These are phyloP conservation scores for Parietaria judaica DNA, from an alignment of 306 rosid genomes.

Conservation along the genomic window DNA sequence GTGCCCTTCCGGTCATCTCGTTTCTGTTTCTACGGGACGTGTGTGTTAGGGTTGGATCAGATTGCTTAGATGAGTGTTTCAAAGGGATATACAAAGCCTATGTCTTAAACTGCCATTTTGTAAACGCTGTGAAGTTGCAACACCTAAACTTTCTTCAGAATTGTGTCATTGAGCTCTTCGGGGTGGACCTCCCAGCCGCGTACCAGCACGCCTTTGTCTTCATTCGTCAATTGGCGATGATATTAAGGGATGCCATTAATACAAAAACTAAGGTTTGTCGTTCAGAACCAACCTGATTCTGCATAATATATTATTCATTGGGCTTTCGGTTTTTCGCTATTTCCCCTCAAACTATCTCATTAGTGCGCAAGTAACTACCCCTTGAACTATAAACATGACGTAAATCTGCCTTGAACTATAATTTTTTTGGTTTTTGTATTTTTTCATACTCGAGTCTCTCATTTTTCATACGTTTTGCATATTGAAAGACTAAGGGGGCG, in stretches of 20 bases:
- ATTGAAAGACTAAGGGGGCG: too few relatives aligned
- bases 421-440: too few relatives aligned
- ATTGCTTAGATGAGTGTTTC: conserved; percentile 80
- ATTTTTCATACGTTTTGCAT: too few relatives aligned
- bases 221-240: conserved; percentile 88
- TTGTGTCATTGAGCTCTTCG: conserved; percentile 68
- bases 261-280: conserved; percentile 71
- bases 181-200: conserved; percentile 72
- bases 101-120: conserved; percentile 84
- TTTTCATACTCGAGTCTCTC: too few relatives aligned
- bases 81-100: conserved; percentile 92
- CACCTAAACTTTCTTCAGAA: conserved; percentile 78
- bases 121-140: conserved; percentile 68
- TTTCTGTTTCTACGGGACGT: conserved; percentile 70
- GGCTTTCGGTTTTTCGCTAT: too few relatives aligned
- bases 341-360: too few relatives aligned
- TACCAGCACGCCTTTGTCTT: conserved; percentile 87
- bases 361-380: too few relatives aligned
- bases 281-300: background rate
- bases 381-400: too few relatives aligned
- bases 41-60: conserved; percentile 77
- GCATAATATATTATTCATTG: too few relatives aligned
- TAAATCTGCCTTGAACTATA: too few relatives aligned
- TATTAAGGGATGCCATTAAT: conserved; percentile 79
- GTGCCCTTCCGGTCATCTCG: conserved; percentile 74